Evolutionary conservation across 2,329 filamentous ascomycete genomes (phyloP).

Genomic region (Graphiopsis chlorocephala): DNA sequence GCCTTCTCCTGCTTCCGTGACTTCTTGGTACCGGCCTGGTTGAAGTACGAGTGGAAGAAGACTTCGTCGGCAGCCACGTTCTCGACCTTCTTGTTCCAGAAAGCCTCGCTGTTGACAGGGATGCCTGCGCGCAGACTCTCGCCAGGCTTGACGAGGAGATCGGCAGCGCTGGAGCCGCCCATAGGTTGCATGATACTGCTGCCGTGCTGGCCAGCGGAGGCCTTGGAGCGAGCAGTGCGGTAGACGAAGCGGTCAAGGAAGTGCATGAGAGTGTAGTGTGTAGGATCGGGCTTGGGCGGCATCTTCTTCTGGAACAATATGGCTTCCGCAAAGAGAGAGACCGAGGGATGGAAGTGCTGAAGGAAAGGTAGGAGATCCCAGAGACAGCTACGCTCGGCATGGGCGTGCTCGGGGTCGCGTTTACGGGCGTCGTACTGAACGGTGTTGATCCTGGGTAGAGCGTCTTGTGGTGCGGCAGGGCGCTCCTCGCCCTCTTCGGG

Average conservation of each 20-base stretch:
- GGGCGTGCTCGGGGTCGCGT: conserved; percentile 84
- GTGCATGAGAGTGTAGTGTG: conserved; percentile 85
- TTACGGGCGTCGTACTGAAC: conserved; percentile 78
- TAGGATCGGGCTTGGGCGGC: conserved; percentile 84
- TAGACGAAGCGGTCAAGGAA: conserved; percentile 99
- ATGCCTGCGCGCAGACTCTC: conserved; percentile 49
- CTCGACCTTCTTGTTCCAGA: conserved; percentile 87
- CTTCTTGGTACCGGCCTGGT: conserved; percentile 57
- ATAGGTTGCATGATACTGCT: conserved; percentile 96
- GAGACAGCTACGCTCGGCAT: conserved; percentile 87
- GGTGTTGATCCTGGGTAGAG: conserved; percentile 15
- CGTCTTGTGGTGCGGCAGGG: conserved; percentile 25
- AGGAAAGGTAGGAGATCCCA: conserved; percentile 87
- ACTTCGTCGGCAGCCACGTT: conserved; percentile 88
- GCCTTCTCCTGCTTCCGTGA: conserved; percentile 57
- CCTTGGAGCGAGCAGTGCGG: conserved; percentile 75
- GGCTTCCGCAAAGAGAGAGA: conserved; percentile 74
- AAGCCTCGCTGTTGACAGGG: conserved; percentile 79
- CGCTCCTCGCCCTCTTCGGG: conserved; percentile 54
- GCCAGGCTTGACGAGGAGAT: conserved; percentile 60
- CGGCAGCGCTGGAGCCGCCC: conserved; percentile 58
- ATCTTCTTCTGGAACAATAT: conserved; percentile 68
- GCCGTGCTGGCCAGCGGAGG: conserved; percentile 61
- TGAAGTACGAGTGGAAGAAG: conserved; percentile 99
- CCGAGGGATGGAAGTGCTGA: conserved; percentile 88